Evolutionary conservation across 805 yeast genomes (phyloP).

Genomic region (Metschnikowia anglica): DNA sequence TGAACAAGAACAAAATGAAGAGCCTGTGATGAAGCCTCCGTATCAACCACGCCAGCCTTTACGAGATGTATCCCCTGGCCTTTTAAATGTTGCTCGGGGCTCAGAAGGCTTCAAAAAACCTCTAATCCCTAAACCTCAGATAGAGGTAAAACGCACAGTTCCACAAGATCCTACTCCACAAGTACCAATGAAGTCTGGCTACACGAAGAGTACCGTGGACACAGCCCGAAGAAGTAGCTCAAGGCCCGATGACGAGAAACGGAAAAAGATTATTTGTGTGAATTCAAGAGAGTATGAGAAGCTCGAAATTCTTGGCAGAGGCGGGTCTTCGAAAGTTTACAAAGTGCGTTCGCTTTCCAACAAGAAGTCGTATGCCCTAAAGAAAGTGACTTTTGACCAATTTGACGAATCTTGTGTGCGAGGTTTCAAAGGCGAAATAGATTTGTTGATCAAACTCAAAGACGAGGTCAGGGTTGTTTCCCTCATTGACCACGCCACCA

Average conservation of each 20-base stretch:
- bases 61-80: conserved; percentile 9
- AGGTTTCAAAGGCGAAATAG: conserved; percentile 90
- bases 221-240: not conserved
- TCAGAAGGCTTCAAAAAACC: conserved; percentile 37
- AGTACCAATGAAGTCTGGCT: not conserved
- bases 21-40: not conserved
- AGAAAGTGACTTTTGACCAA: conserved; percentile 76
- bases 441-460: conserved; percentile 58
- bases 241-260: conserved; percentile 20
- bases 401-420: conserved; percentile 70
- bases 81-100: conserved; percentile 14
- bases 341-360: conserved; percentile 58
- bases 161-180: conserved; percentile 7
- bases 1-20: too few relatives aligned
- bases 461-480: conserved; percentile 71
- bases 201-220: not conserved
- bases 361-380: conserved; percentile 70
- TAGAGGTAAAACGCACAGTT: not conserved
- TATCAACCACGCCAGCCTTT: conserved; percentile 13
- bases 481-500: conserved; percentile 70
- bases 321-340: conserved; percentile 91
- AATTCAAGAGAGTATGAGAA: conserved; percentile 69
- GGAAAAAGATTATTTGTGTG: conserved; percentile 32
- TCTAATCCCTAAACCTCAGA: conserved; percentile 21
- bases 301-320: conserved; percentile 79